These are phyloP conservation scores for Fusarium nurragi DNA, from an alignment of 2,329 filamentous ascomycete genomes.

Conservation along the genomic window DNA sequence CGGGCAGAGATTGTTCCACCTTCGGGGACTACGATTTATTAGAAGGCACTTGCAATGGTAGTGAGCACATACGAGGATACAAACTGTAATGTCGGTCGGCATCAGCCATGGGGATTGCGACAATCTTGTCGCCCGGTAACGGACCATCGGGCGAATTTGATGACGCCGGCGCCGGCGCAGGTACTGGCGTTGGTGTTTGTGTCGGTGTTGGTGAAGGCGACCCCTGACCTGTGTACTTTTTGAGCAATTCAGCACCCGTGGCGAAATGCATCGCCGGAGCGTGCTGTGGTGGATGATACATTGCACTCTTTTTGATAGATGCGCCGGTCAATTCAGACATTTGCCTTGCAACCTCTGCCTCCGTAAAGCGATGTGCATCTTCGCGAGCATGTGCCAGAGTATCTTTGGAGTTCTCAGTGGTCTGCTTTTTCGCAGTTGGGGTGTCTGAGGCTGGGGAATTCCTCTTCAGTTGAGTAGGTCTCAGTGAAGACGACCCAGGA, in stretches of 20 bases:
- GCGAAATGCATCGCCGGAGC: conserved; percentile 13
- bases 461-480: conserved; percentile 24
- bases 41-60: background rate
- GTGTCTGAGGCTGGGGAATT: conserved; percentile 6
- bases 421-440: conserved; percentile 15
- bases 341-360: conserved; percentile 27
- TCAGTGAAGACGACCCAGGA: background rate
- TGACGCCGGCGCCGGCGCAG: background rate
- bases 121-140: conserved; percentile 5
- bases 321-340: conserved; percentile 13
- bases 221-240: conserved; percentile 19
- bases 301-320: conserved; percentile 12
- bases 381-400: background rate
- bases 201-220: conserved; percentile 3
- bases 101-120: conserved; percentile 32
- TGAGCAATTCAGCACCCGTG: conserved; percentile 24
- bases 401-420: background rate
- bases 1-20: conserved; percentile 15
- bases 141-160: background rate
- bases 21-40: conserved; percentile 20
- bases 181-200: background rate
- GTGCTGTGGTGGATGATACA: conserved; percentile 2
- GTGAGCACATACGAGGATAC: conserved; percentile 25
- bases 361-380: conserved; percentile 33
- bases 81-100: conserved; percentile 22